Base-by-base conservation (phyloP, 768 basidiomycete genomes). In the Collybia mongolica region DNA sequence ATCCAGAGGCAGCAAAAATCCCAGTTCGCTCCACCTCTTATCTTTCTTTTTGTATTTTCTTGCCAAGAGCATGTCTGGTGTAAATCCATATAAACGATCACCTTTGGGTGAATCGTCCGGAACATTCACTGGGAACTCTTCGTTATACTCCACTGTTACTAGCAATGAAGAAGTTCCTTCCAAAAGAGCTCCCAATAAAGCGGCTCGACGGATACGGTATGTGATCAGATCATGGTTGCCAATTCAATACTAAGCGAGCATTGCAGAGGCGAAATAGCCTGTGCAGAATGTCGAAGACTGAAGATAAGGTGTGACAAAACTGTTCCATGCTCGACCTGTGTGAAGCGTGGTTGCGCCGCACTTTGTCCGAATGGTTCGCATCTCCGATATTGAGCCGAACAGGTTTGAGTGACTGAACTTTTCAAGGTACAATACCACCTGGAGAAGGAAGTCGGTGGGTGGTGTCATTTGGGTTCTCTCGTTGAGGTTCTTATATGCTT, bases 381-480 rank as follows among this genome's bases (percentile, higher is more conserved):
- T 52, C 39, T 20, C n/a, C 22, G 35, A 38, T 37, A 5, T 3
- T n/a, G 5, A 26, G 32, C 29, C 17, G 29, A 26, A 36, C 20
- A 22, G 15, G 18, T 15, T 26, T 39, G 5, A 28, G 35, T 51
- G 7, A 39, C 32, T 36, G 51, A 29, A 44, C 14, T n/a, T 29
- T 35, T 40, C n/a, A 43, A 81, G 79, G 73, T 18, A 77, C 74
- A 12, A 74, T 81, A 39, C 78, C 80, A 7, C 77, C 77, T 8
- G 80, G 80, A 20, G 76, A 80, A 55, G 80, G 79, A 15, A 78
- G 76, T 55, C 74, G 79, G 72, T 75, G 53, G 49, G 74, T 58
- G 29, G 42, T 44, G 26, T 14, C 40, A 43, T 54, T 15, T 23
- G 17, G 15, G 38, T 18, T 39, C 15, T 24, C 20, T 9, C 8